phyloP scores from a whole-genome alignment of 2,329 filamentous ascomycete genomes.

The Chaetomium sp. region DNA sequence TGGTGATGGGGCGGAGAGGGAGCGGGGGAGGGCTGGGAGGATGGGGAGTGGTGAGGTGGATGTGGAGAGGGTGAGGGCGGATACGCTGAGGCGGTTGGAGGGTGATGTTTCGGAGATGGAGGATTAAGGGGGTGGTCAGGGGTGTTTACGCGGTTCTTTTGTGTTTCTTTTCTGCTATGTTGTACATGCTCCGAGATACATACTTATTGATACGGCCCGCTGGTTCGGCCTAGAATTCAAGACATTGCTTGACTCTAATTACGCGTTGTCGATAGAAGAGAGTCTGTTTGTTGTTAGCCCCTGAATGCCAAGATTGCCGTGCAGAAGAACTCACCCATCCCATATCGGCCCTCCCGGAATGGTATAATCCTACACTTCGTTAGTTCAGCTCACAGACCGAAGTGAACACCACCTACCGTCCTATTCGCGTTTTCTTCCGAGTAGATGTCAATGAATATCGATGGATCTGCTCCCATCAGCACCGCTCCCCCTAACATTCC shows the following conservation, averaged over 20 bases:
- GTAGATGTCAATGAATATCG: constrained; percentile 45
- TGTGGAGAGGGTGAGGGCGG: constrained; percentile 19
- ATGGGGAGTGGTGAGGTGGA: neutral
- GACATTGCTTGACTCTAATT: constrained; percentile 18
- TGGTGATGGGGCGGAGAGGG: constrained; percentile 3
- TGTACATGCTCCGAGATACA: constrained; percentile 24
- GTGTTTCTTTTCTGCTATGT: constrained; percentile 3
- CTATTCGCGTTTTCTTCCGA: constrained; percentile 39
- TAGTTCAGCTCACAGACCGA: constrained; percentile 3
- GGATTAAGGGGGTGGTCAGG: neutral
- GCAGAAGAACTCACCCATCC: constrained; percentile 38
- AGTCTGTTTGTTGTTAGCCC: constrained; percentile 18
- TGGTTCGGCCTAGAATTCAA: neutral
- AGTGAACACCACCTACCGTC: constrained; percentile 34
- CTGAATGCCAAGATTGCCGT: neutral
- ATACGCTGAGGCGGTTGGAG: constrained; percentile 29
- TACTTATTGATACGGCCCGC: constrained; percentile 8
- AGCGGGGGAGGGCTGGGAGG: neutral
- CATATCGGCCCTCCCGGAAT: constrained; percentile 46
- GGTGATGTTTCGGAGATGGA: constrained; percentile 19
- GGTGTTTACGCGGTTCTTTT: neutral
- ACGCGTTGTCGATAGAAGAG: constrained; percentile 32
- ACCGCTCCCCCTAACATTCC: neutral
- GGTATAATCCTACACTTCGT: constrained; percentile 41
- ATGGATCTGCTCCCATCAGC: constrained; percentile 39